phyloP scores from a whole-genome alignment of 148 eudicot genomes.

The Arctostaphylos glauca region DNA sequence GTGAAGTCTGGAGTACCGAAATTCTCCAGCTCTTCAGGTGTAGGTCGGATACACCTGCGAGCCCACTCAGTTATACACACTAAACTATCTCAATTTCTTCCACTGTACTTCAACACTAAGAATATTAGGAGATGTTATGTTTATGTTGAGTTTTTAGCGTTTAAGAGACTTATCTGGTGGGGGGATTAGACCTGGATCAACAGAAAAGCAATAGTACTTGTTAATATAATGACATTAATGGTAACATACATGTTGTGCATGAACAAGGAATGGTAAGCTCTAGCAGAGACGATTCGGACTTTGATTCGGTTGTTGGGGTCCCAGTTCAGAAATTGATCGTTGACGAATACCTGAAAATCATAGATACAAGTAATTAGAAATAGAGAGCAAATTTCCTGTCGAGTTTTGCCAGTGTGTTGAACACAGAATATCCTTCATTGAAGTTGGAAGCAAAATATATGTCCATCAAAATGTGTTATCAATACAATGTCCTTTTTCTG shows the following conservation, averaged over 20 bases:
- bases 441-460: neutral
- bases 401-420: neutral
- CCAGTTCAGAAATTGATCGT: conserved; percentile 83
- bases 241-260: conserved; percentile 85
- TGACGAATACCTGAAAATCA: conserved; percentile 57
- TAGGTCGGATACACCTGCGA: conserved; percentile 89
- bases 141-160: conserved; percentile 6
- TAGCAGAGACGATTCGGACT: conserved; percentile 79
- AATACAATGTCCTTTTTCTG: neutral
- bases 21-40: conserved; percentile 68
- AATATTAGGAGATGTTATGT: neutral
- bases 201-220: neutral
- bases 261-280: conserved; percentile 89
- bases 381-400: neutral
- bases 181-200: conserved; percentile 18
- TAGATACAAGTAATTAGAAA: neutral
- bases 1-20: conserved; percentile 86
- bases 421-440: neutral
- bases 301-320: conserved; percentile 71
- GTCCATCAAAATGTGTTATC: neutral
- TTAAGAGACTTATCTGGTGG: conserved; percentile 34
- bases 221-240: neutral
- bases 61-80: conserved; percentile 53
- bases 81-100: conserved; percentile 16
- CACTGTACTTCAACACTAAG: neutral